These are phyloP conservation scores for Zarea fungicola DNA, from an alignment of 2,329 filamentous ascomycete genomes.

Conservation along the genomic window DNA sequence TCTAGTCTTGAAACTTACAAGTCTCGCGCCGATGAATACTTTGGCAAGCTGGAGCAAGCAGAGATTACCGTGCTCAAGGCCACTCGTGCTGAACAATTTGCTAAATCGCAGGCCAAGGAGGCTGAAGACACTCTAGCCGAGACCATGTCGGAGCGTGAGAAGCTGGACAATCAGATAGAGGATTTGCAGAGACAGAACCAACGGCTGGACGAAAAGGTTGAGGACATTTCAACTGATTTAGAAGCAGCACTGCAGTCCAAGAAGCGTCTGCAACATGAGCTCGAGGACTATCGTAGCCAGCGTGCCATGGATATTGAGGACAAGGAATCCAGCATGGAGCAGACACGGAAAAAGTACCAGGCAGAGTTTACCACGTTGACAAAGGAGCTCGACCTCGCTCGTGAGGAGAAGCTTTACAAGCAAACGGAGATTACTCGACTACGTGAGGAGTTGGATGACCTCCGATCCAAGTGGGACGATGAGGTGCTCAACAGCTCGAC, in stretches of 20 bases:
- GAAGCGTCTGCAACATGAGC: slow-evolving; percentile 91
- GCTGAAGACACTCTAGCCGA: slow-evolving; percentile 86
- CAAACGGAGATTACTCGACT: slow-evolving; percentile 82
- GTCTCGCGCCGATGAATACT: slow-evolving; percentile 89
- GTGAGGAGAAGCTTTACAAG: slow-evolving; percentile 81
- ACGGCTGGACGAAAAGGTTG: slow-evolving; percentile 81
- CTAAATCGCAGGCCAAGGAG: slow-evolving; percentile 81
- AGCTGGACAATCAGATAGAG: slow-evolving; percentile 81
- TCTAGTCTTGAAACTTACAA: slow-evolving; percentile 87
- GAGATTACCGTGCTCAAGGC: slow-evolving; percentile 95
- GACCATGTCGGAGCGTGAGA: slow-evolving; percentile 86
- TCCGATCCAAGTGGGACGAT: slow-evolving; percentile 95
- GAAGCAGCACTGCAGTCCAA: slow-evolving; percentile 82
- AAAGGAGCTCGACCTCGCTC: slow-evolving; percentile 87
- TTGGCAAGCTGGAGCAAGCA: slow-evolving; percentile 92
- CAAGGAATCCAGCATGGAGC: slow-evolving; percentile 92
- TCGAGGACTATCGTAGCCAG: slow-evolving; percentile 94
- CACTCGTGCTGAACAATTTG: slow-evolving; percentile 86
- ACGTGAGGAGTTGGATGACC: slow-evolving; percentile 91
- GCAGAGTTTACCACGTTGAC: slow-evolving; percentile 83
- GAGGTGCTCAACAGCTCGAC: slow-evolving; percentile 96
- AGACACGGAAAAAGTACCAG: slow-evolving; percentile 96
- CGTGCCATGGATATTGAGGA: slow-evolving; percentile 95
- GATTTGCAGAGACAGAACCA: slow-evolving; percentile 88
- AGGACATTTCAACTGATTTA: slow-evolving; percentile 86